Percentiles rank a stretch among this genome's conserved stretches.
Evolutionary conservation across 306 rosid genomes (phyloP).

Genomic region (Rosa rugosa): DNA sequence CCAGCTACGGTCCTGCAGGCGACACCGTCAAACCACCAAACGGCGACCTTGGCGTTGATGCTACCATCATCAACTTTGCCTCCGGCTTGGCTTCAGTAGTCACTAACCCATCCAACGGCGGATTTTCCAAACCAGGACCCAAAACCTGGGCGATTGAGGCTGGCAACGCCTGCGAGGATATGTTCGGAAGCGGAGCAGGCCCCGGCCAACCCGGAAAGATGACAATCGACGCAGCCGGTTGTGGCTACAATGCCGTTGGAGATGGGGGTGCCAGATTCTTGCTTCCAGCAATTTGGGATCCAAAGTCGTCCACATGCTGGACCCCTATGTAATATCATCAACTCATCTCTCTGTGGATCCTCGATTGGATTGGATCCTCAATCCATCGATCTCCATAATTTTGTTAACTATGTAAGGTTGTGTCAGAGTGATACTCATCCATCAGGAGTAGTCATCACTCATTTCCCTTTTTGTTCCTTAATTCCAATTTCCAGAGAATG

Average conservation of each 20-base stretch:
- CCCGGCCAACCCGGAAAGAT: constrained; percentile 30
- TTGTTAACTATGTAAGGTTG: neutral
- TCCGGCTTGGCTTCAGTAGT: constrained; percentile 50
- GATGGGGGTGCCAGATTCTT: constrained; percentile 30
- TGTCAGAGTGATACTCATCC: neutral
- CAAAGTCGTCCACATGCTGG: constrained; percentile 40
- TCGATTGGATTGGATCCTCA: neutral
- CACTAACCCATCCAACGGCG: constrained; percentile 44
- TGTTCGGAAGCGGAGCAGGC: constrained; percentile 34
- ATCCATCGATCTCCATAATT: neutral
- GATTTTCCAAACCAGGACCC: constrained; percentile 20
- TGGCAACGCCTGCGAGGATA: constrained; percentile 24
- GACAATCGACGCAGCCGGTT: constrained; percentile 20
- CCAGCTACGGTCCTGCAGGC: neutral
- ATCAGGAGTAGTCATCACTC: neutral
- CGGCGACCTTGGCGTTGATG: constrained; percentile 43
- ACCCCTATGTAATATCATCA: constrained; percentile 26
- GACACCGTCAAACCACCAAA: constrained; percentile 37
- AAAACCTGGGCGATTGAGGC: constrained; percentile 4
- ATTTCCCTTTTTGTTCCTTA: neutral
- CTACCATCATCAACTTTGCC: constrained; percentile 44
- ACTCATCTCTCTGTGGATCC: neutral
- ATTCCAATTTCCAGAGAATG: neutral
- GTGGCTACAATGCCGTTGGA: constrained; percentile 39
- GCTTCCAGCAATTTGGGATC: constrained; percentile 60